Conservation (phyloP, 495 filamentous ascomycete species). For the Aspergillus cavernicola region DNA sequence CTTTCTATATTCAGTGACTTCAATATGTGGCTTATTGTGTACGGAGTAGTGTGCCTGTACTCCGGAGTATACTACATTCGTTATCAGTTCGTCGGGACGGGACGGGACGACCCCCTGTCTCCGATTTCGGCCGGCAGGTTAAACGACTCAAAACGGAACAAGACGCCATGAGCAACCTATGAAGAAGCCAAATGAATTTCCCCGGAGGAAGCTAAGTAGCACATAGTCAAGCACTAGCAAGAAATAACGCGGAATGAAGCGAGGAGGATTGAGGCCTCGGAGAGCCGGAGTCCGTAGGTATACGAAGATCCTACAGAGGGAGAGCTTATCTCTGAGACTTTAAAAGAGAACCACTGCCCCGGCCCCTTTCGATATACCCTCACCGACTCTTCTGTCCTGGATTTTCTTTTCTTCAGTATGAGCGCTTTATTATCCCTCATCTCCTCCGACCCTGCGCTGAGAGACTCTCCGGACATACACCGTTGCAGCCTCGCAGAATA, state of each 20-base stretch:
- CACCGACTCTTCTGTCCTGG: slow-evolving; percentile 18
- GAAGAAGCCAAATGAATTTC: not conserved
- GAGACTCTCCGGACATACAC: not conserved
- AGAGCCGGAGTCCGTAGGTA: no score
- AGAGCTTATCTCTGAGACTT: no score
- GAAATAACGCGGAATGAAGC: not conserved
- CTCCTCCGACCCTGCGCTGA: not conserved
- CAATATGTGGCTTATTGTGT: no score
- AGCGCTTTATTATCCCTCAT: not conserved
- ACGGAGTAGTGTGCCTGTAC: no score
- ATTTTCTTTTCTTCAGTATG: slow-evolving; percentile 4
- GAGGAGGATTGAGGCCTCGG: no score
- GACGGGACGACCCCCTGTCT: slow-evolving; percentile 7
- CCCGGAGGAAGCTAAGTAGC: not conserved
- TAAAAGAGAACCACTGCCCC: slow-evolving; percentile 4
- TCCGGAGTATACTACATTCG: no score
- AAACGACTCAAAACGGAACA: not conserved
- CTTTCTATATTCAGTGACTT: no score
- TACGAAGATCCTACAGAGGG: no score
- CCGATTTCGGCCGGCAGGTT: slow-evolving; percentile 6
- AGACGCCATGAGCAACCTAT: not conserved
- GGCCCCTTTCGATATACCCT: slow-evolving; percentile 9
- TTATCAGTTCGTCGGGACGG: slow-evolving; percentile 10
- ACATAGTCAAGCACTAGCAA: no score
- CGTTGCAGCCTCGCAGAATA: not conserved